Evolutionary conservation across 768 basidiomycete species (phyloP), one percentile per base, ranked within the genome.

Genomic region (Pleurotus tuoliensis): DNA sequence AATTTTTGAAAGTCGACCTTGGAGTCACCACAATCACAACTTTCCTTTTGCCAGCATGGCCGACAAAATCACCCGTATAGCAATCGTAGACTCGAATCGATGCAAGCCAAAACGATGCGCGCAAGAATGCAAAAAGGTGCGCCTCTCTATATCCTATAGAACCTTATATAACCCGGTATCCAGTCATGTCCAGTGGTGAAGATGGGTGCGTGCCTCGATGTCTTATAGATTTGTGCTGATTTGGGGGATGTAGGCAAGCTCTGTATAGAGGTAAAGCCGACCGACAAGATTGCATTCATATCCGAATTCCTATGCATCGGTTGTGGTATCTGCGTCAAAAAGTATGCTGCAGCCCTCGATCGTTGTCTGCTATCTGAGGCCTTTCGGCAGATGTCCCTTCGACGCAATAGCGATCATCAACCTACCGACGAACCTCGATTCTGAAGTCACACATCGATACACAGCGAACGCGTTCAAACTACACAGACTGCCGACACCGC

Each of bases 321-420:
- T 65, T 99, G 97, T 73, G 97, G 97, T 90, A 98, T 99, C 67
- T 99, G 97, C 70, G 95, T 98, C 34, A 98, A 98, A 77, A 99
- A 98, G 96, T 97, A 67, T 69, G 88, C 75, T 30, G 18, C 24
- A 40, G 52, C 27, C 27, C 9, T 60, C 30, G 22, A 54, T 47
- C 38, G 46, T 11, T 37, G 20, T 56, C 46, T 16, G 18, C 15
- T 27, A 30, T 45, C 12, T 57, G 11, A 48, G 34, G 15, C 44
- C 41, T 30, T 38, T 47, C 38, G 40, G 3, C 62, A 98, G 96
- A 74, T 99, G 97, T 68, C 97, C 97, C 24, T 99, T 99, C 67
- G 97, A 99, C 76, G 97, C 97, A 58, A 98, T 99, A 69, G 83
- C 91, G 46, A 98, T 99, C 74, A 98, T 99, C 78, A 99, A 99